These are phyloP conservation scores for Spiromastix sp. DNA, from an alignment of 2,329 filamentous ascomycete genomes.

Conservation along the genomic window DNA sequence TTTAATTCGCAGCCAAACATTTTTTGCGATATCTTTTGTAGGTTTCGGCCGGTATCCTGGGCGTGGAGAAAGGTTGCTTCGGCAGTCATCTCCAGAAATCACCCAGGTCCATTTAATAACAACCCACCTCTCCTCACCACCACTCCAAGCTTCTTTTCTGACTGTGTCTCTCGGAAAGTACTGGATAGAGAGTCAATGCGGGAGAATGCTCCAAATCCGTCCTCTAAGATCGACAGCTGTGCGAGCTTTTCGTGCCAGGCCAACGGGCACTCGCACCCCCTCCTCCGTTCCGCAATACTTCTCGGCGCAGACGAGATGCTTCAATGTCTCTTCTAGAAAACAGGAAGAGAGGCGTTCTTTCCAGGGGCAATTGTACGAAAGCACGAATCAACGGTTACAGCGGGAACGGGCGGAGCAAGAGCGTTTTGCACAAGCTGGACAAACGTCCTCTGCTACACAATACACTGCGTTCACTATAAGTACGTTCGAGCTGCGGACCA, in stretches of 20 bases:
- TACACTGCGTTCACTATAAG: slow-evolving; percentile 27
- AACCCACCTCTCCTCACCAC: too few relatives aligned
- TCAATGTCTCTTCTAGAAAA: not conserved
- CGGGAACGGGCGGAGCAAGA: slow-evolving; percentile 49
- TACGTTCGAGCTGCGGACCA: slow-evolving; percentile 19
- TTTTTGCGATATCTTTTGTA: too few relatives aligned
- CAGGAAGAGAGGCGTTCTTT: slow-evolving; percentile 27
- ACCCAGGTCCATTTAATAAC: too few relatives aligned
- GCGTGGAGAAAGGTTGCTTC: too few relatives aligned
- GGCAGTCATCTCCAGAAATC: too few relatives aligned
- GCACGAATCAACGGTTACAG: slow-evolving; percentile 47
- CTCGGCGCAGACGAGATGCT: slow-evolving; percentile 1
- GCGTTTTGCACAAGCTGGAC: slow-evolving; percentile 36
- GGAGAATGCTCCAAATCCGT: slow-evolving; percentile 9
- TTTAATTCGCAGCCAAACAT: too few relatives aligned
- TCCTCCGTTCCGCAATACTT: slow-evolving; percentile 2
- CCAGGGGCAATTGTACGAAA: slow-evolving; percentile 52
- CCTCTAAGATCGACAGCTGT: slow-evolving; percentile 6
- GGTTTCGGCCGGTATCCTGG: too few relatives aligned
- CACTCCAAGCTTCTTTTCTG: too few relatives aligned
- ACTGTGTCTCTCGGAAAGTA: too few relatives aligned
- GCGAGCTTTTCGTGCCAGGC: slow-evolving; percentile 3
- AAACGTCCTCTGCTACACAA: slow-evolving; percentile 28
- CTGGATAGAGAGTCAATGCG: too few relatives aligned
- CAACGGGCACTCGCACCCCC: not conserved